Conservation (phyloP, 2,329 filamentous ascomycete species). For the Amauroascus verrucosus region DNA sequence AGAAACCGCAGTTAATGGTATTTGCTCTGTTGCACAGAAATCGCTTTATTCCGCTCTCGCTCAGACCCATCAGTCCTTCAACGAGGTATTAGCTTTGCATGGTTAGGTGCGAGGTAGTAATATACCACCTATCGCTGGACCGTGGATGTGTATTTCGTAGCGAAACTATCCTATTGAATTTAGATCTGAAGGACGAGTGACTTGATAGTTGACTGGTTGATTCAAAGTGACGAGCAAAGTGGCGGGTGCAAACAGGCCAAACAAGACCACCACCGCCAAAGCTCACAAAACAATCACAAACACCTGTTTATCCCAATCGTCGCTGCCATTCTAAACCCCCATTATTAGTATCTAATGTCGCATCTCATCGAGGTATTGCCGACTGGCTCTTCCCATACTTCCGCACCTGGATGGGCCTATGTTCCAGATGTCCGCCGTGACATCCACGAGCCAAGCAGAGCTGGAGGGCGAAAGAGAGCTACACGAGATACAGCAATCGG, state of each 20-base stretch:
- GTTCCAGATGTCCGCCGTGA: constrained; percentile 63
- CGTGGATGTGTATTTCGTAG: neutral
- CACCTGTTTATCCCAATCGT: neutral
- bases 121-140: too few species aligned
- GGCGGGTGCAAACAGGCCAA: constrained; percentile 1
- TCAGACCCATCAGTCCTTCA: neutral
- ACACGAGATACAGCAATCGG: constrained; percentile 48
- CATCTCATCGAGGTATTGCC: constrained; percentile 71
- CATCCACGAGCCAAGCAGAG: constrained; percentile 34
- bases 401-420: constrained; percentile 84
- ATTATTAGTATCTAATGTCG: constrained; percentile 39
- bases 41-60: neutral
- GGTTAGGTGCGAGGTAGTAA: too few species aligned
- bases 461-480: constrained; percentile 58
- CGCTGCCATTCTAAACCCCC: neutral
- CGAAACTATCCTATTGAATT: too few species aligned
- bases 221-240: too few species aligned
- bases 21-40: neutral
- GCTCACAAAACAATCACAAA: neutral
- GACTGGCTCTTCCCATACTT: constrained; percentile 50
- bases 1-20: neutral
- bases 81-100: neutral
- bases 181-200: too few species aligned
- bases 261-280: neutral
- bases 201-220: too few species aligned